These are phyloP conservation scores for Microdochium bolleyi DNA, from an alignment of 2,329 filamentous ascomycete species.

Conservation along the genomic window DNA sequence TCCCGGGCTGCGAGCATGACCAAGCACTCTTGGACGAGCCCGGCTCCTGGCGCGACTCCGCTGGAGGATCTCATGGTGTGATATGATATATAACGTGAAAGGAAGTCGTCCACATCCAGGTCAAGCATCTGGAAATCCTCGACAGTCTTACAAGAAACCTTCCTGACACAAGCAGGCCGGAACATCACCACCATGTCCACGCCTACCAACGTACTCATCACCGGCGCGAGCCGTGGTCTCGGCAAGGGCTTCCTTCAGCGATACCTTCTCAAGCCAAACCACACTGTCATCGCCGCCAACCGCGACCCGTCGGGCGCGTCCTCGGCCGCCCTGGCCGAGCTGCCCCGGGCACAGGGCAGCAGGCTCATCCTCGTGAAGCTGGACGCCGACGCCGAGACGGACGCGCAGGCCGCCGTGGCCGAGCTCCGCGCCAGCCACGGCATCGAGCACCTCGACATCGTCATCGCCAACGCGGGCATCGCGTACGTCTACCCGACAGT, in stretches of 20 bases:
- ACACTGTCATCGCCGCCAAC: slow-evolving; percentile 33
- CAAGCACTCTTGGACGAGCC: too few species aligned
- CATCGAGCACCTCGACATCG: slow-evolving; percentile 33
- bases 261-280: slow-evolving; percentile 41
- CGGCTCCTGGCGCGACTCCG: too few species aligned
- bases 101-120: too few species aligned
- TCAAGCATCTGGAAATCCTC: too few species aligned
- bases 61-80: too few species aligned
- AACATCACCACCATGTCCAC: background rate
- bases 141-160: background rate
- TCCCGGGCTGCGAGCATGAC: too few species aligned
- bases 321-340: slow-evolving; percentile 15
- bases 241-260: slow-evolving; percentile 20
- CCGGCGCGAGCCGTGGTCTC: slow-evolving; percentile 24
- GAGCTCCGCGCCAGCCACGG: slow-evolving; percentile 15
- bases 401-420: slow-evolving; percentile 20
- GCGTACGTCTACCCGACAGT: slow-evolving; percentile 20
- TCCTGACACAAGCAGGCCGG: background rate
- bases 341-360: slow-evolving; percentile 22
- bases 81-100: too few species aligned
- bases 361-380: slow-evolving; percentile 29
- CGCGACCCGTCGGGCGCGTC: slow-evolving; percentile 17
- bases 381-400: slow-evolving; percentile 22
- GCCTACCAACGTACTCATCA: slow-evolving; percentile 16
- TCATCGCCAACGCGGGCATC: slow-evolving; percentile 42